A percentile compares a stretch with the other conserved stretches of the same genome.
These are phyloP conservation scores for Chytriomyces confervae DNA, from an alignment of 192 early-diverging fungal species.

Conservation along the genomic window DNA sequence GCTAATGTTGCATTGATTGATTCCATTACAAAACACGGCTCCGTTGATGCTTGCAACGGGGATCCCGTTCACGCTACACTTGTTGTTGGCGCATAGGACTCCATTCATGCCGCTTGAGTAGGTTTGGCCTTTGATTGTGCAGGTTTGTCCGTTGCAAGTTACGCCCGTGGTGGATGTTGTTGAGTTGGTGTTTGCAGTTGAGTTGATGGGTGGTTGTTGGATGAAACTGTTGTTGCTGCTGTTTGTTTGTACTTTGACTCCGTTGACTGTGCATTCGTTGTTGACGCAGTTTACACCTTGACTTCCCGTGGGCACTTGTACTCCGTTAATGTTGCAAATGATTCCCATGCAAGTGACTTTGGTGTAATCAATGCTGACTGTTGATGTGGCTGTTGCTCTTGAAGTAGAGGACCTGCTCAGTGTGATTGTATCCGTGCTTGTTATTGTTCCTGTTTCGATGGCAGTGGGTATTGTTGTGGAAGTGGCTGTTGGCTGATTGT, in stretches of 20 bases:
- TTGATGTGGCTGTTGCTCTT: neutral
- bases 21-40: neutral
- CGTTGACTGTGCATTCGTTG: neutral
- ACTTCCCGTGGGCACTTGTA: neutral
- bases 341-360: neutral
- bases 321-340: neutral
- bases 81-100: too few species aligned
- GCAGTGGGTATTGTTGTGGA: neutral
- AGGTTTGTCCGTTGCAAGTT: too few species aligned
- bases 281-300: neutral
- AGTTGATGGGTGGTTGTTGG: too few species aligned
- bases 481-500: neutral
- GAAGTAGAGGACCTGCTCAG: neutral
- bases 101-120: too few species aligned
- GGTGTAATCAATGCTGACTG: neutral
- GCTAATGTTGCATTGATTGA: neutral
- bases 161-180: too few species aligned
- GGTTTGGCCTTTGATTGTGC: too few species aligned
- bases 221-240: too few species aligned
- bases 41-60: too few species aligned
- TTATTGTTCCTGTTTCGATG: neutral
- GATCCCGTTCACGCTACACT: too few species aligned
- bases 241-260: neutral
- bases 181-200: too few species aligned
- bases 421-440: neutral